Percentiles rank a stretch among this genome's conserved stretches.
Evolutionary conservation across 2,329 filamentous ascomycete species (phyloP).

Genomic region (Aspergillus persii): DNA sequence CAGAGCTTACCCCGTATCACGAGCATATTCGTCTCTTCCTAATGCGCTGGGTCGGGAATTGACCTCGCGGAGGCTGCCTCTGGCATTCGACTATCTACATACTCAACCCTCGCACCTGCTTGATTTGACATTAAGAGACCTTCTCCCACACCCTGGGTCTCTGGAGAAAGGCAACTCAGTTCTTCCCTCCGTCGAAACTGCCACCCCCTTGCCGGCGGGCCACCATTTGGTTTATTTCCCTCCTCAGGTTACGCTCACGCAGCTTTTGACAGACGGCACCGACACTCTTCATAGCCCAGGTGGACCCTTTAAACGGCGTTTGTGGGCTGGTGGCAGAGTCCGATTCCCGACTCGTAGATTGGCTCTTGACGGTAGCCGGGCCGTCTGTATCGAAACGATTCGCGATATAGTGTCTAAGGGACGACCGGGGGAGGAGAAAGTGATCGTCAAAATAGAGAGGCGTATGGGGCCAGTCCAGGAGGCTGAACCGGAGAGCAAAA

Average conservation of each 20-base stretch:
- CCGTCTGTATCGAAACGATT: conserved; percentile 48
- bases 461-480: conserved; percentile 45
- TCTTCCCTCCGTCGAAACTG: conserved; percentile 34
- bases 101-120: conserved; percentile 66
- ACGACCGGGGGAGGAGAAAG: conserved; percentile 51
- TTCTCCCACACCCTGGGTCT: conserved; percentile 42
- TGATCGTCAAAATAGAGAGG: conserved; percentile 62
- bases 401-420: conserved; percentile 52
- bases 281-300: conserved; percentile 77
- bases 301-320: conserved; percentile 66
- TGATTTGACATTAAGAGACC: conserved; percentile 58
- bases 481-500: conserved; percentile 31
- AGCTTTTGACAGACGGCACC: conserved; percentile 77
- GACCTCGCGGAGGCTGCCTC: conserved; percentile 48
- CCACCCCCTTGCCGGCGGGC: conserved; percentile 44
- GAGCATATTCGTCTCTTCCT: conserved; percentile 34
- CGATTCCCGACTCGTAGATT: conserved; percentile 45
- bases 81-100: conserved; percentile 57
- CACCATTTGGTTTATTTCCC: conserved; percentile 90
- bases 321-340: conserved; percentile 85
- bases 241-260: conserved; percentile 58
- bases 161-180: conserved; percentile 27
- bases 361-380: conserved; percentile 34
- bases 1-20: conserved; percentile 2
- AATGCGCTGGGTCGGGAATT: conserved; percentile 44